phyloP scores from a whole-genome alignment of 2,329 filamentous ascomycete species.

The Dendrostoma leiphaemia region DNA sequence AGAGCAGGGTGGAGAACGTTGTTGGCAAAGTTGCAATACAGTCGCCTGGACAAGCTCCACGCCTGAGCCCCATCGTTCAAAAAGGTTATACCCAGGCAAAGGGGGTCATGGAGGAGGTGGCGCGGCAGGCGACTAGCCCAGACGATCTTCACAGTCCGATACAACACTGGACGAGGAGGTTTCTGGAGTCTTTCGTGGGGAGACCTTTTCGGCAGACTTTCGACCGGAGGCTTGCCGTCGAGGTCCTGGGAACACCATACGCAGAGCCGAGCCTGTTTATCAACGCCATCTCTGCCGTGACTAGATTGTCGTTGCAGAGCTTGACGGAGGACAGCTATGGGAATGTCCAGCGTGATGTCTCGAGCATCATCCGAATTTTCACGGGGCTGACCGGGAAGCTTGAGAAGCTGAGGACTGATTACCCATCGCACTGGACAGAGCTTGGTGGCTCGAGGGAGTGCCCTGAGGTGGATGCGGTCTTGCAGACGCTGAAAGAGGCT shows the following conservation, averaged over 20 bases:
- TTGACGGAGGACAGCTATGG: constrained; percentile 80
- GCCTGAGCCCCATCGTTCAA: constrained; percentile 50
- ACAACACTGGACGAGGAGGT: constrained; percentile 42
- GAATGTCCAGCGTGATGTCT: constrained; percentile 80
- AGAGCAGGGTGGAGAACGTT: constrained; percentile 44
- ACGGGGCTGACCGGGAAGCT: constrained; percentile 67
- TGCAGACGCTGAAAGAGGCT: constrained; percentile 62
- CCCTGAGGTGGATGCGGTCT: constrained; percentile 69
- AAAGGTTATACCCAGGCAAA: constrained; percentile 47
- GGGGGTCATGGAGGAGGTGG: constrained; percentile 49
- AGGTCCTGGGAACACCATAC: constrained; percentile 72
- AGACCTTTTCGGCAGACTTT: constrained; percentile 70
- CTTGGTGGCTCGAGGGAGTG: constrained; percentile 53
- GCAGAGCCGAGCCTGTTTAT: constrained; percentile 67
- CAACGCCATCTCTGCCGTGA: constrained; percentile 69
- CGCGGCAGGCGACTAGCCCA: constrained; percentile 51
- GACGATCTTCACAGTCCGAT: constrained; percentile 49
- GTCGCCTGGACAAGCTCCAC: constrained; percentile 48
- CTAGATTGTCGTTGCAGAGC: constrained; percentile 68
- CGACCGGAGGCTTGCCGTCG: constrained; percentile 59
- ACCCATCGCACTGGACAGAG: constrained; percentile 78
- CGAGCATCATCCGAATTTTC: constrained; percentile 69
- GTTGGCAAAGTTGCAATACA: constrained; percentile 39
- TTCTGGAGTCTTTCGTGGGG: constrained; percentile 57
- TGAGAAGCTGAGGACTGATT: constrained; percentile 60